A percentile compares a stretch with the other conserved stretches of the same genome.
Conservation (phyloP, 2,329 filamentous ascomycete genomes). For the Phialocephala subalpina region DNA sequence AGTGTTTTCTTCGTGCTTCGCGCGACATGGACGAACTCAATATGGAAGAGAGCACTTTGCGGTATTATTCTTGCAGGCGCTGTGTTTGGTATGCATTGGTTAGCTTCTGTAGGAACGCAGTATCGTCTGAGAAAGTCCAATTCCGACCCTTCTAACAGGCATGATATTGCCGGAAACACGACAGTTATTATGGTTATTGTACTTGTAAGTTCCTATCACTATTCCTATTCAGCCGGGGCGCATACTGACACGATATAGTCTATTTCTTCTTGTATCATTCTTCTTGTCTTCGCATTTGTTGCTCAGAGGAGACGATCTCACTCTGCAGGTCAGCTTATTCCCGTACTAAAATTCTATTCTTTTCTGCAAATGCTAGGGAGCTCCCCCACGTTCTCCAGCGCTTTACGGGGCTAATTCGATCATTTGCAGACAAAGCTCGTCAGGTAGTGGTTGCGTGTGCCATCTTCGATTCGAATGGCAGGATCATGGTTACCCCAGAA, state of each 20-base stretch:
- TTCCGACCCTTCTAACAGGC: slow-evolving; percentile 25
- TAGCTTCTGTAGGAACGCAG: slow-evolving; percentile 73
- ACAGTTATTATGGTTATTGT: slow-evolving; percentile 37
- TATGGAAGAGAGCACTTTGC: slow-evolving; percentile 76
- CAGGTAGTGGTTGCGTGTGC: too few species aligned
- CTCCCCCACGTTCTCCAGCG: too few species aligned
- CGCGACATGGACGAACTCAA: slow-evolving; percentile 78
- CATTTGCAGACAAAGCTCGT: too few species aligned
- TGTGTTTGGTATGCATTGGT: slow-evolving; percentile 90
- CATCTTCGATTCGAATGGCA: too few species aligned
- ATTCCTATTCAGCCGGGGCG: slow-evolving; percentile 54
- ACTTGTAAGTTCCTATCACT: slow-evolving; percentile 17
- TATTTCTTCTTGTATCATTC: slow-evolving; percentile 65
- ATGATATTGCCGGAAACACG: slow-evolving; percentile 17
- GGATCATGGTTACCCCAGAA: too few species aligned
- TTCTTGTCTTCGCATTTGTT: too few species aligned
- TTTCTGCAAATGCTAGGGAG: too few species aligned
- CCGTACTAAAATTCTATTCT: too few species aligned
- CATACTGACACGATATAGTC: slow-evolving; percentile 54
- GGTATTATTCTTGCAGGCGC: slow-evolving; percentile 74
- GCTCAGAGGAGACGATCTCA: too few species aligned
- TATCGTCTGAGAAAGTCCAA: slow-evolving; percentile 65
- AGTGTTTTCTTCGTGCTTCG: slow-evolving; percentile 79
- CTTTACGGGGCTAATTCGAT: too few species aligned
- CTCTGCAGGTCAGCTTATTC: too few species aligned